Percentiles rank a stretch among this genome's conserved stretches.
phyloP scores from a whole-genome alignment of 371 early-diverging fungal species.

The Massospora cicadina region DNA sequence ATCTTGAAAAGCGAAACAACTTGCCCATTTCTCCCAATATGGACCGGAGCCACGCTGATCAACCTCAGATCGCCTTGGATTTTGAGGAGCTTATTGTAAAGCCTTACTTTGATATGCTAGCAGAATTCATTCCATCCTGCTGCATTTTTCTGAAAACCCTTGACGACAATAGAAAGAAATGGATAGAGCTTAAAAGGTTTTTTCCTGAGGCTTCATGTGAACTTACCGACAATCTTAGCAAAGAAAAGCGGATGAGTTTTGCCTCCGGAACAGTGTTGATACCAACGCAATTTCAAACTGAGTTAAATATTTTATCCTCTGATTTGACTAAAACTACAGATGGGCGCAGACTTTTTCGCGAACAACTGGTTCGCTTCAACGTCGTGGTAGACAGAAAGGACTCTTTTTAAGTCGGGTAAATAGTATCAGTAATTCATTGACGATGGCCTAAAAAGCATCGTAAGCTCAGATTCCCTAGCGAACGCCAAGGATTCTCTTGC shows the following conservation, averaged over 20 bases:
- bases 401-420: not conserved
- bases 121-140: conserved; percentile 41
- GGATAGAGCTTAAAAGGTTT: not conserved
- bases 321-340: not conserved
- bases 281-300: not conserved
- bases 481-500: not conserved
- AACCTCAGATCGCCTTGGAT: conserved; percentile 53
- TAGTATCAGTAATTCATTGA: not conserved
- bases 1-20: conserved; percentile 45
- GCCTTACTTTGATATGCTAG: conserved; percentile 67
- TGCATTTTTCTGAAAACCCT: conserved; percentile 2
- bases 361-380: not conserved
- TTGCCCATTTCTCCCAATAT: conserved; percentile 73
- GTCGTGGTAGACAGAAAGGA: not conserved
- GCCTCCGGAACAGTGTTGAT: conserved; percentile 7
- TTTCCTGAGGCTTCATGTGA: not conserved
- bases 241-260: conserved; percentile 3
- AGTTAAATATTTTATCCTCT: not conserved
- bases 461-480: not conserved
- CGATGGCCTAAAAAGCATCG: not conserved
- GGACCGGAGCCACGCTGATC: conserved; percentile 55
- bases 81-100: conserved; percentile 71
- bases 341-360: not conserved
- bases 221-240: not conserved
- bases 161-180: not conserved